Evolutionary conservation across 192 early-diverging fungal species (phyloP).

Genomic region (Coemansia sp.): DNA sequence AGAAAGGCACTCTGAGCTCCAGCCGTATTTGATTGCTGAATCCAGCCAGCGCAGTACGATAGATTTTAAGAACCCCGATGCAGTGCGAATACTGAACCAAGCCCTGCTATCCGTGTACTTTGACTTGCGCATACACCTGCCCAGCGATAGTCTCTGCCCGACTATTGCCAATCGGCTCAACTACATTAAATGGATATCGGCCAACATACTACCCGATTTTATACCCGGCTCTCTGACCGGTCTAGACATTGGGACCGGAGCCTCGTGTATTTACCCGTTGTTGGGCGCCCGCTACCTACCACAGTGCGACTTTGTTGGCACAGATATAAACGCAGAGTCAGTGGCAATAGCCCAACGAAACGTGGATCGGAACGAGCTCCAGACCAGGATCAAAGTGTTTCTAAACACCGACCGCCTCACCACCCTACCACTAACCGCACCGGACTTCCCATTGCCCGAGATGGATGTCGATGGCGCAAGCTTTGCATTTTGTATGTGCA

Average conservation of each 20-base stretch:
- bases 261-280: slow-evolving; percentile 90
- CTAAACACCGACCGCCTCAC: slow-evolving; percentile 35
- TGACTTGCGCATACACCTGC: slow-evolving; percentile 27
- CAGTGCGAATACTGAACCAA: slow-evolving; percentile 29
- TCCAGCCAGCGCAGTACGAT: slow-evolving; percentile 5
- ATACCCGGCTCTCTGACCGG: background rate
- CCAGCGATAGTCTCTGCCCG: slow-evolving; percentile 32
- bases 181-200: slow-evolving; percentile 32
- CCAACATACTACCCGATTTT: slow-evolving; percentile 14
- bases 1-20: slow-evolving; percentile 9
- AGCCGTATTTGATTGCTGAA: slow-evolving; percentile 2
- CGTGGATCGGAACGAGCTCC: slow-evolving; percentile 61
- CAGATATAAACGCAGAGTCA: slow-evolving; percentile 69
- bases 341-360: slow-evolving; percentile 66
- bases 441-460: slow-evolving; percentile 13
- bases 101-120: slow-evolving; percentile 37
- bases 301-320: slow-evolving; percentile 68
- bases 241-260: slow-evolving; percentile 68
- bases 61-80: slow-evolving; percentile 17
- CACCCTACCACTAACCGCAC: slow-evolving; percentile 18
- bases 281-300: slow-evolving; percentile 62
- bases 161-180: slow-evolving; percentile 26
- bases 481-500: slow-evolving; percentile 82
- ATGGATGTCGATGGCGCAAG: slow-evolving; percentile 15
- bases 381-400: slow-evolving; percentile 57